These are phyloP conservation scores for Vitis hybrid DNA, from an alignment of 177 flowering plant species.

Conservation along the genomic window DNA sequence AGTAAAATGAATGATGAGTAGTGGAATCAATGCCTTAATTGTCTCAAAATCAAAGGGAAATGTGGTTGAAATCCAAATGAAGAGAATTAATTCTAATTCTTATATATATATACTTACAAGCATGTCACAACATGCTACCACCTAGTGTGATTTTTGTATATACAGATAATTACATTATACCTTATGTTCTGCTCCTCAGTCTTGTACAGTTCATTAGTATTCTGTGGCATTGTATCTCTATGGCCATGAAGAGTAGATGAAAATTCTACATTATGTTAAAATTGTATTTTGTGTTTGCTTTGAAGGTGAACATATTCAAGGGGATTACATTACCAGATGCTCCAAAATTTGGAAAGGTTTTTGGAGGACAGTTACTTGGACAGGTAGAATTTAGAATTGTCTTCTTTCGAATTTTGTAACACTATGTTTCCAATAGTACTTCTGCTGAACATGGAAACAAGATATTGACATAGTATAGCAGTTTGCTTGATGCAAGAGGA, in stretches of 20 bases:
- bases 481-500: neutral
- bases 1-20: no score
- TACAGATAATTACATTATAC: no score
- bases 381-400: slow-evolving; percentile 55
- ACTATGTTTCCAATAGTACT: neutral
- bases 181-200: no score
- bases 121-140: no score
- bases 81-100: no score
- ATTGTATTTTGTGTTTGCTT: slow-evolving; percentile 7
- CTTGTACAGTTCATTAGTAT: neutral
- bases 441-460: neutral
- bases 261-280: neutral
- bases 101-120: no score
- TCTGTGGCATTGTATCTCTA: neutral
- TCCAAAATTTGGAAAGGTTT: slow-evolving; percentile 78
- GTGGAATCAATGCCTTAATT: no score
- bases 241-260: neutral
- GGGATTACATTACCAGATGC: slow-evolving; percentile 91
- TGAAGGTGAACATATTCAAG: slow-evolving; percentile 76
- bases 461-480: neutral
- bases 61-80: no score
- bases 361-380: slow-evolving; percentile 94
- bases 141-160: no score
- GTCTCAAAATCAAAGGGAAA: no score
- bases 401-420: neutral